Conservation (phyloP, 768 basidiomycete species). For the Chalciporus chontae region DNA sequence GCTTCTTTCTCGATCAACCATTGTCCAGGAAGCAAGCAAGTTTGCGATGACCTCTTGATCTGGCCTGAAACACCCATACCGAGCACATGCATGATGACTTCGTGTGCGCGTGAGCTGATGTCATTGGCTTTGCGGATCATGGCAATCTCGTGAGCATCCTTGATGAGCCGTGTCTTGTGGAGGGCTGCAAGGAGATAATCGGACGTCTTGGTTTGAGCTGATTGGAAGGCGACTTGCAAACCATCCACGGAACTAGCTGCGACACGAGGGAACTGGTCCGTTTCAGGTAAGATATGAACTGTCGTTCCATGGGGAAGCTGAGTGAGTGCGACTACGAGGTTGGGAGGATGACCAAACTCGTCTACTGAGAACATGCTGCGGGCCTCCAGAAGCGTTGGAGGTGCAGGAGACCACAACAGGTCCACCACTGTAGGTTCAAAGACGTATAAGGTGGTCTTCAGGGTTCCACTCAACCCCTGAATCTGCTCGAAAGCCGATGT, state of each 20-base stretch:
- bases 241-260: constrained; percentile 3
- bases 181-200: constrained; percentile 71
- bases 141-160: constrained; percentile 69
- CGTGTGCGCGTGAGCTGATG: constrained; percentile 88
- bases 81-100: constrained; percentile 87
- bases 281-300: constrained; percentile 61
- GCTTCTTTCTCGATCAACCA: constrained; percentile 92
- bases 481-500: constrained; percentile 19
- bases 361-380: constrained; percentile 57
- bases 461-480: constrained; percentile 35
- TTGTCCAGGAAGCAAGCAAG: constrained; percentile 64
- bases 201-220: constrained; percentile 2
- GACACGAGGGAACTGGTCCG: constrained; percentile 20
- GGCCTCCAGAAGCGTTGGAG: constrained; percentile 61
- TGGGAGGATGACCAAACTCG: constrained; percentile 46
- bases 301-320: constrained; percentile 50
- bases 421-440: constrained; percentile 70
- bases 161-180: constrained; percentile 77
- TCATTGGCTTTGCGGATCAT: constrained; percentile 76
- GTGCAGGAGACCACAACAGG: constrained; percentile 87
- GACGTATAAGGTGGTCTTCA: constrained; percentile 67
- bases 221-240: constrained; percentile 5
- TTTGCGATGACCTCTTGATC: constrained; percentile 40
- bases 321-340: constrained; percentile 44
- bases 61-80: constrained; percentile 66